Percentiles rank a stretch among this genome's conserved stretches.
Conservation (phyloP, 331 rosid species). For the Quercus tomentella region DNA sequence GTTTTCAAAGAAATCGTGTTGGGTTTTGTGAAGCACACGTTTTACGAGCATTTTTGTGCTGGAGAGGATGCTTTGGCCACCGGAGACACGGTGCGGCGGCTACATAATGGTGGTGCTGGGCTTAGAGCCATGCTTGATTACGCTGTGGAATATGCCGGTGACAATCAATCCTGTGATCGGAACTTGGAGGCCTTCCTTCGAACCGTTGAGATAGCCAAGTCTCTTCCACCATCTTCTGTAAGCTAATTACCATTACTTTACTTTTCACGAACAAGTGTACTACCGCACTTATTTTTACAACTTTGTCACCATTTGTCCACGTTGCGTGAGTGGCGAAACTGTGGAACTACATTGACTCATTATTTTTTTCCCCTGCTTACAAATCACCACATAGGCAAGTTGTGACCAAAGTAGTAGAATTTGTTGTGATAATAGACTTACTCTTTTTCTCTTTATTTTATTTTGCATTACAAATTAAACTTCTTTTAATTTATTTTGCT, state of each 20-base stretch:
- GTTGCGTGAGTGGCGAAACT: too few relatives aligned
- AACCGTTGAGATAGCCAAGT: slow-evolving; percentile 50
- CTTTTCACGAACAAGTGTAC: too few relatives aligned
- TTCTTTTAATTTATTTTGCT: too few relatives aligned
- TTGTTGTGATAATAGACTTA: too few relatives aligned
- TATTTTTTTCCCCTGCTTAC: too few relatives aligned
- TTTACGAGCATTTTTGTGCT: slow-evolving; percentile 79
- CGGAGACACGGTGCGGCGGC: slow-evolving; percentile 23
- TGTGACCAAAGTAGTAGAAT: too few relatives aligned
- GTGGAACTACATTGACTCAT: too few relatives aligned
- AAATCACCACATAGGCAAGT: too few relatives aligned
- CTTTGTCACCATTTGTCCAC: too few relatives aligned
- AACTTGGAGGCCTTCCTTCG: slow-evolving; percentile 51
- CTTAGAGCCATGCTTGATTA: slow-evolving; percentile 79
- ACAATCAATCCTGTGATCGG: slow-evolving; percentile 58
- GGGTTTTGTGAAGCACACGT: slow-evolving; percentile 27
- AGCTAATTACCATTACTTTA: slow-evolving; percentile 9
- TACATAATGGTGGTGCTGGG: slow-evolving; percentile 55
- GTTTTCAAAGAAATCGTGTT: slow-evolving; percentile 7
- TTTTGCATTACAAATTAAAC: too few relatives aligned
- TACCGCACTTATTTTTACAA: too few relatives aligned
- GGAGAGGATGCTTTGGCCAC: slow-evolving; percentile 63
- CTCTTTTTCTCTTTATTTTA: too few relatives aligned
- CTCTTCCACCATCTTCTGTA: slow-evolving; percentile 77
- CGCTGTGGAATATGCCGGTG: slow-evolving; percentile 69